Evolutionary conservation across 768 basidiomycete species (phyloP).

Genomic region (Pholiota conissans): DNA sequence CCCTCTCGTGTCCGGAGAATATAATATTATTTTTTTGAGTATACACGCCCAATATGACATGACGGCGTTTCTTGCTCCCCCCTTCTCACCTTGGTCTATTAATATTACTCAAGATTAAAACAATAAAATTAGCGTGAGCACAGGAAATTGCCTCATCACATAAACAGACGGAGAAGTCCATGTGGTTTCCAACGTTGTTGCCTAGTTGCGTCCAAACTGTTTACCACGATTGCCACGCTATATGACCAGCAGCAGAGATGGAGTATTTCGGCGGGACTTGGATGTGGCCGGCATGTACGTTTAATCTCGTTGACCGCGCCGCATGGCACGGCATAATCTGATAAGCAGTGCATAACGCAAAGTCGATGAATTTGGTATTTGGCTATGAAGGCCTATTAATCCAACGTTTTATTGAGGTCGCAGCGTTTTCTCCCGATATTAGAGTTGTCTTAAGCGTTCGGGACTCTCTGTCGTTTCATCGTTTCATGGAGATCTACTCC

Average conservation of each 20-base stretch:
- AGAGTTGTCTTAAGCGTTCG: not conserved
- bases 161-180: not conserved
- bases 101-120: not conserved
- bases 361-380: not conserved
- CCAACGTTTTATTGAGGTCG: not conserved
- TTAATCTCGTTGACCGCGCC: not conserved
- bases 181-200: constrained; percentile 1
- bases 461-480: not conserved
- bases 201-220: not conserved
- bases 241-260: constrained; percentile 1
- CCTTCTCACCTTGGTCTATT: not conserved
- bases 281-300: not conserved
- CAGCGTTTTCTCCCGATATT: not conserved
- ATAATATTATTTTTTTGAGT: not conserved
- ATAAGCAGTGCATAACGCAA: not conserved
- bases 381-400: not conserved
- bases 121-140: not conserved
- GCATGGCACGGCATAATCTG: not conserved
- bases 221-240: constrained; percentile 10
- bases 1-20: not conserved
- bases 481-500: not conserved
- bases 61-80: constrained; percentile 3
- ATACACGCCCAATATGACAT: no score
- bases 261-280: not conserved
- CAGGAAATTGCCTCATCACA: not conserved